Percentiles rank a stretch among this genome's conserved stretches.
These are phyloP conservation scores for Colletotrichum lentis DNA, from an alignment of 2,329 filamentous ascomycete species.

Conservation along the genomic window DNA sequence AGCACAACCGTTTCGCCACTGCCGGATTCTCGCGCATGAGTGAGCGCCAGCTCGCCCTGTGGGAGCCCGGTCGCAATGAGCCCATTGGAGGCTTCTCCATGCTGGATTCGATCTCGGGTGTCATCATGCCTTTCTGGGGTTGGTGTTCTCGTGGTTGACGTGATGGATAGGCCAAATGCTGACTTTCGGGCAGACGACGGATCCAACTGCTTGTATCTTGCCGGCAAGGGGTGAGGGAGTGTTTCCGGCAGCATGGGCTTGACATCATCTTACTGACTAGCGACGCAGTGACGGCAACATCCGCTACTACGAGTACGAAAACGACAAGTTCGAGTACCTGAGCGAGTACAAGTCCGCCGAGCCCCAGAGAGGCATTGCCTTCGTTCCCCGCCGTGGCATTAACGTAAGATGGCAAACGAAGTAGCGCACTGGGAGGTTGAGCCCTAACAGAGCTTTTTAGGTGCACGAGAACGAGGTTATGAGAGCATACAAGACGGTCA, in stretches of 20 bases:
- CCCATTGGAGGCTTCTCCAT: slow-evolving; percentile 90
- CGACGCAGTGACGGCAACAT: slow-evolving; percentile 90
- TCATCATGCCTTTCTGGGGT: slow-evolving; percentile 99
- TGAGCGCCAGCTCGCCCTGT: slow-evolving; percentile 92
- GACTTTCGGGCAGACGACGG: slow-evolving; percentile 72
- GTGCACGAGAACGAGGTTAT: slow-evolving; percentile 96
- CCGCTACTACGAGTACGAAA: slow-evolving; percentile 97
- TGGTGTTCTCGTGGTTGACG: slow-evolving; percentile 41
- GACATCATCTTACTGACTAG: slow-evolving; percentile 39
- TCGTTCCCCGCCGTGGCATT: slow-evolving; percentile 92
- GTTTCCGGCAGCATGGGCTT: neutral
- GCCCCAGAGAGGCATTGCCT: slow-evolving; percentile 92
- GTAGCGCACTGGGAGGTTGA: neutral
- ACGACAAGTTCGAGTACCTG: slow-evolving; percentile 97
- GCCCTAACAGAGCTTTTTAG: slow-evolving; percentile 50
- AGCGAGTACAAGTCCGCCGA: slow-evolving; percentile 98
- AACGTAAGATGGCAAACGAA: slow-evolving; percentile 65
- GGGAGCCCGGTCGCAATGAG: slow-evolving; percentile 87
- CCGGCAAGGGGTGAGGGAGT: slow-evolving; percentile 85
- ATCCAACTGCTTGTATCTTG: slow-evolving; percentile 92
- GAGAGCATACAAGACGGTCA: slow-evolving; percentile 96
- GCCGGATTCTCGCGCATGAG: slow-evolving; percentile 99
- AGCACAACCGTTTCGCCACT: slow-evolving; percentile 93
- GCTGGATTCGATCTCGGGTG: slow-evolving; percentile 94
- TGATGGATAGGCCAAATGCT: slow-evolving; percentile 29